Evolutionary conservation across 2,329 filamentous ascomycete genomes (phyloP), one percentile per base, ranked within the genome.

Genomic region (Phialophora expanda): DNA sequence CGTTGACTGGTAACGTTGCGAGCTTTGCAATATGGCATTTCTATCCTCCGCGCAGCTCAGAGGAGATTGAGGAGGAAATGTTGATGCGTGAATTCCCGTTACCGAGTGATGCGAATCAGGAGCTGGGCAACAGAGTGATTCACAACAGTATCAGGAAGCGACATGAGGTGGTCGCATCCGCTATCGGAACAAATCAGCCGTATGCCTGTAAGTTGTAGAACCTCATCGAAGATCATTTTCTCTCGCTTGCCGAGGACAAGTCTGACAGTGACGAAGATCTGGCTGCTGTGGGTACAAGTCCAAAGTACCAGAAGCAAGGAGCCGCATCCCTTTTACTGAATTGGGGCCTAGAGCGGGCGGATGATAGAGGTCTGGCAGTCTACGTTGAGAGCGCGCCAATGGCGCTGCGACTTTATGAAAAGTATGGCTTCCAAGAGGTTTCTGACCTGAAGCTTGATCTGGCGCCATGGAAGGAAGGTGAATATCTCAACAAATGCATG

Each of bases 1-100:
- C 67, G 9, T 46, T 67, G 58, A 65, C 67, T 1, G 67, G 69
- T 26, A 67, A 71, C 24, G 56, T 70, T 38, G 66, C 58, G 46
- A 65, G 64, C 38, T 72, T 64, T 41, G 69, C 70, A 9, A 34
- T 69, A 6, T 72, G 70, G 70, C 64, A 71, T 53, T 69, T 71
- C 26, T 69, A 56, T 53, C 65, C 69, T 12, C 61, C 63, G 14
- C 53, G 41, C 54, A 46, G 41, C 55, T 56, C 66, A 56, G 66
- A 70, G 11, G 65, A 69, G 51, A 51, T 70, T 41, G 67, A 70
- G 20, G 14, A 50, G 48, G 66, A 66, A 38, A 58, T 71, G 56
- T 32, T 66, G 41, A 46, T 61, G 22, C 57, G 51, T 12, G 57
- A 68, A 20, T 67, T 69, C 24, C 66, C 64, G 20, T 54, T 68